Evolutionary conservation across 2,329 filamentous ascomycete species (phyloP).

Genomic region (Nothophaeocryptopus gaeumannii): DNA sequence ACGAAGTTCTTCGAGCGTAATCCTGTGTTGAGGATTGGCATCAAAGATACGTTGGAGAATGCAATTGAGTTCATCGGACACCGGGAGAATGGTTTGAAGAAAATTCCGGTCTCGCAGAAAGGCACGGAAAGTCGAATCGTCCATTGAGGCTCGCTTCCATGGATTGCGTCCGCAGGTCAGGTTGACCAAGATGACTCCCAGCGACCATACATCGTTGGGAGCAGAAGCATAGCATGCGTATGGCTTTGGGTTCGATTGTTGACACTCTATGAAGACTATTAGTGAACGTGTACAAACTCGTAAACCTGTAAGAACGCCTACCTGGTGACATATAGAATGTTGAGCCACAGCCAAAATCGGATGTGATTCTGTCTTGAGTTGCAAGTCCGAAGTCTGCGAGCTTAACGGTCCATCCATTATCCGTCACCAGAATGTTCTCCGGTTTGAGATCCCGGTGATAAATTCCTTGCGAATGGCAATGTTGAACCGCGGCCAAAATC

Average conservation of each 20-base stretch:
- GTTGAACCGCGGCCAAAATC: slow-evolving; percentile 91
- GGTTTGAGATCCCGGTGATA: slow-evolving; percentile 98
- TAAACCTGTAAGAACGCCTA: slow-evolving; percentile 43
- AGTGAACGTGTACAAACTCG: slow-evolving; percentile 8
- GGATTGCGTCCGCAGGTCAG: slow-evolving; percentile 96
- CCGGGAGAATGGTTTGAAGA: slow-evolving; percentile 84
- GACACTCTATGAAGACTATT: slow-evolving; percentile 67
- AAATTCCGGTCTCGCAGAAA: slow-evolving; percentile 84
- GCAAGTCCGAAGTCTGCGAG: slow-evolving; percentile 96
- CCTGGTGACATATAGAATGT: slow-evolving; percentile 99
- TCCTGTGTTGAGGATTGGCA: slow-evolving; percentile 76
- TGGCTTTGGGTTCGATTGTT: slow-evolving; percentile 69
- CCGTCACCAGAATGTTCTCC: slow-evolving; percentile 92
- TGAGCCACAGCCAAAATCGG: slow-evolving; percentile 95
- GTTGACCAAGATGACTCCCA: slow-evolving; percentile 98
- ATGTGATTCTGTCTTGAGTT: slow-evolving; percentile 76
- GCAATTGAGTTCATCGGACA: slow-evolving; percentile 83
- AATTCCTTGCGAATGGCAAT: slow-evolving; percentile 89
- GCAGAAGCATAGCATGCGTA: slow-evolving; percentile 81
- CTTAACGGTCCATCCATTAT: slow-evolving; percentile 86
- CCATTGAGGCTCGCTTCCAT: slow-evolving; percentile 92
- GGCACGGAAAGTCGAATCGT: slow-evolving; percentile 92
- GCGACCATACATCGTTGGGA: slow-evolving; percentile 94
- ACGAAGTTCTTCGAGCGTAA: slow-evolving; percentile 76
- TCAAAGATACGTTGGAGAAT: slow-evolving; percentile 88